Percentiles rank a stretch among this genome's conserved stretches.
These are phyloP conservation scores for Hirsutella thompsonii DNA, from an alignment of 2,329 filamentous ascomycete species.

Conservation along the genomic window DNA sequence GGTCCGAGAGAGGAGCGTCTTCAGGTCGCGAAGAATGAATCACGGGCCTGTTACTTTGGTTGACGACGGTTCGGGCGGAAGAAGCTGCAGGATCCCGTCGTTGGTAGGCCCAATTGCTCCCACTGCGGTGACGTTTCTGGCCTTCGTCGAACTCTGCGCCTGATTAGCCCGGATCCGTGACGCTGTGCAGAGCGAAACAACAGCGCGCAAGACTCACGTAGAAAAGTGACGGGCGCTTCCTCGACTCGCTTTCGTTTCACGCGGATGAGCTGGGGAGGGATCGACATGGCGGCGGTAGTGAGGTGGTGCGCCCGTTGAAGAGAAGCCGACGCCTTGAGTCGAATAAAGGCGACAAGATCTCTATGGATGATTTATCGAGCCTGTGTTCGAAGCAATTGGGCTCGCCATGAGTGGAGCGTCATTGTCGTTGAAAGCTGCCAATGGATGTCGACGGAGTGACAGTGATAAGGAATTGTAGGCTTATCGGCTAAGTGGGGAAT, in stretches of 20 bases:
- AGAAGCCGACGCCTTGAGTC: not conserved
- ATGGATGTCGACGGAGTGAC: no score
- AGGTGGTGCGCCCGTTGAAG: not conserved
- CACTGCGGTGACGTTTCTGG: conserved; percentile 39
- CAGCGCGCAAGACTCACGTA: conserved; percentile 28
- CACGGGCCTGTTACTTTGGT: conserved; percentile 20
- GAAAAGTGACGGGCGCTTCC: conserved; percentile 39
- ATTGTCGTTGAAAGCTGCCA: no score
- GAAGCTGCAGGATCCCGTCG: conserved; percentile 26
- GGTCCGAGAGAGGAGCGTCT: conserved; percentile 10
- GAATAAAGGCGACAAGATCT: no score
- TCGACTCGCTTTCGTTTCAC: conserved; percentile 48
- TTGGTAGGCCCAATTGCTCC: conserved; percentile 41
- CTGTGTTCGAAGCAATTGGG: no score
- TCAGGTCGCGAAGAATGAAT: conserved; percentile 35
- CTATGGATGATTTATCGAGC: no score
- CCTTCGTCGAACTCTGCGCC: conserved; percentile 35
- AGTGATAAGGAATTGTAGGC: no score
- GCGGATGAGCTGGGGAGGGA: conserved; percentile 45
- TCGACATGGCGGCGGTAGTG: conserved; percentile 29
- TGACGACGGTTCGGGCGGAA: conserved; percentile 8
- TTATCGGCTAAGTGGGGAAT: no score
- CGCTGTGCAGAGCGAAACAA: not conserved
- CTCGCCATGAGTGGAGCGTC: no score
- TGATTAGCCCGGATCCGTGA: conserved; percentile 4